These are phyloP conservation scores for Butyriboletus regius DNA, from an alignment of 1,284 basidiomycete species.

Conservation along the genomic window DNA sequence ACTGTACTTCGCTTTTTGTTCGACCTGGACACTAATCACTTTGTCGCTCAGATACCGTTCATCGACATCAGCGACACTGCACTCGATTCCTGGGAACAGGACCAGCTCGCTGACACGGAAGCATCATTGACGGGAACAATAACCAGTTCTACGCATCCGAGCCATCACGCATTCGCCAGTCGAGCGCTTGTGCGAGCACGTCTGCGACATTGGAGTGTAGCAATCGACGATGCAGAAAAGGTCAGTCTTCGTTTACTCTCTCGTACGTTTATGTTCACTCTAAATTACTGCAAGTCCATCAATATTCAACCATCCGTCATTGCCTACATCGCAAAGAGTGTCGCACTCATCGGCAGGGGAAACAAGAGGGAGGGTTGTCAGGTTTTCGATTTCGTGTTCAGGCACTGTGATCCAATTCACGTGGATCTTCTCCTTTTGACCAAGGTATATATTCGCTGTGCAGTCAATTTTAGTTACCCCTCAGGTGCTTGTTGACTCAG, in stretches of 20 bases:
- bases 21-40: too few relatives aligned
- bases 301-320: neutral
- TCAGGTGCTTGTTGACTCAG: neutral
- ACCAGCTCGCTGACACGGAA: too few relatives aligned
- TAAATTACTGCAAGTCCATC: neutral
- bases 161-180: too few relatives aligned
- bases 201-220: neutral
- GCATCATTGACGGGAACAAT: too few relatives aligned
- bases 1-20: too few relatives aligned
- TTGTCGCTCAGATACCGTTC: too few relatives aligned
- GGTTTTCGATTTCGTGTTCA: neutral
- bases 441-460: neutral
- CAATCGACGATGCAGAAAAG: neutral
- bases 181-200: neutral
- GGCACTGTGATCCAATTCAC: neutral
- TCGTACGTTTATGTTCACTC: neutral
- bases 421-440: neutral
- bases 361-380: neutral
- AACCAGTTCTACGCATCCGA: too few relatives aligned
- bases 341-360: neutral
- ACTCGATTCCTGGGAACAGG: too few relatives aligned
- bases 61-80: too few relatives aligned
- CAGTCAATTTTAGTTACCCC: rapidly evolving
- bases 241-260: neutral
- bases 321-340: neutral